Conservation (phyloP, 2,329 filamentous ascomycete species). For the Penicillium vulpinum region DNA sequence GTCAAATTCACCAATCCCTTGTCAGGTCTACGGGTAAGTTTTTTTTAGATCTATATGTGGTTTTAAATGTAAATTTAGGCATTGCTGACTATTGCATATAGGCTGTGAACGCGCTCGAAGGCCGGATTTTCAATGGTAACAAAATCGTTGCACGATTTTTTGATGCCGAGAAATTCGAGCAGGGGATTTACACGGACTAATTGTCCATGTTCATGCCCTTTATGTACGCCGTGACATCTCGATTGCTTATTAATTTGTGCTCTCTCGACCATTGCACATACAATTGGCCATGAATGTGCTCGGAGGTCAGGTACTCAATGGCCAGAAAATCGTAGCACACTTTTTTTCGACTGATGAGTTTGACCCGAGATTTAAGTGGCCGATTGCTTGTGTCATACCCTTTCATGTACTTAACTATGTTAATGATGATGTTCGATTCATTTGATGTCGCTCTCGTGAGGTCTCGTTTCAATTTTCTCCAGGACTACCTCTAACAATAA, state of each 20-base stretch:
- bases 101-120: constrained; percentile 88
- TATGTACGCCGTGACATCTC: background rate
- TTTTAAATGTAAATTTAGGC: background rate
- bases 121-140: constrained; percentile 85
- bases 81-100: constrained; percentile 35
- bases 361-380: constrained; percentile 61
- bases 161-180: constrained; percentile 77
- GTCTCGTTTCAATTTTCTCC: background rate
- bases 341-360: constrained; percentile 79
- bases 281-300: constrained; percentile 80
- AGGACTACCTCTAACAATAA: background rate
- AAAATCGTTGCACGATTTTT: constrained; percentile 80
- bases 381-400: constrained; percentile 12
- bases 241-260: background rate
- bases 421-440: background rate
- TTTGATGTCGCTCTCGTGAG: background rate
- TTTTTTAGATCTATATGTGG: background rate
- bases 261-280: background rate
- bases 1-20: constrained; percentile 88
- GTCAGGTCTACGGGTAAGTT: constrained; percentile 75
- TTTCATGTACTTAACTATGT: background rate
- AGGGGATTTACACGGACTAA: constrained; percentile 55
- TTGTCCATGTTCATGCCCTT: background rate
- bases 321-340: constrained; percentile 73
- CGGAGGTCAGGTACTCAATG: constrained; percentile 85